Evolutionary conservation across 495 filamentous ascomycete genomes (phyloP), one percentile per base, ranked within the genome.

Genomic region (Clavariopsis aquatica): DNA sequence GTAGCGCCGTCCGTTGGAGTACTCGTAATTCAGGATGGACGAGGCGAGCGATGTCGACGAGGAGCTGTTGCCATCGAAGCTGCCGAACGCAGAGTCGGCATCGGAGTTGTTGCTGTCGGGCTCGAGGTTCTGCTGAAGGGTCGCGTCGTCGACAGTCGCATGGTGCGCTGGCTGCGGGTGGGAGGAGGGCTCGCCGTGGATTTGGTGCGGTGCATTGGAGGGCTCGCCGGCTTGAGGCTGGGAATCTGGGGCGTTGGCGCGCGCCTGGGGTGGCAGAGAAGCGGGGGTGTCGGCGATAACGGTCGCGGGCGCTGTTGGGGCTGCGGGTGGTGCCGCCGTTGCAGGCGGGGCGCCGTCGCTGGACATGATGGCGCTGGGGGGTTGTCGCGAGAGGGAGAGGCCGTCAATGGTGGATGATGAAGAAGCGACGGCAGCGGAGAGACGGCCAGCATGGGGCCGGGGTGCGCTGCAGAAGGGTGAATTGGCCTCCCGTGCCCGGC

Each of bases 1-100:
- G 47, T 73, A 73, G 28, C 61, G 49, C 10, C 71, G 47, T 10
- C 71, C 69, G 29, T 73, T 68, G 19, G 65, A 53, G 53, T 70
- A 65, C 17, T 62, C 57, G 55, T 66, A 70, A 23, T 65, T 57
- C 10, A 70, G 55, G 34, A 71, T 62, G 13, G 60, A 68, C 5
- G 62, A 66, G 3, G 68, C 60, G 41, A 73, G 60, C 4, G 68
- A 69, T 8, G 59, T 65, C 28, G 55, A 62, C 1, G 68, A 54
- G 29, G 54, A 34, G 8, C 55, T 57, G 36, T 38, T 13, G n/a
- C 43, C 53, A 49, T 59, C 69, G 46, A 43, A 43, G 13, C 38
- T 17, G 38, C 38, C 38, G 15, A 71, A 71, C 1, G 60, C 66
- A 2, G 56, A 62, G 53, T 71, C 69, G 23, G 29, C 34, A 49